Percentiles rank a stretch among this genome's conserved stretches.
These are phyloP conservation scores for Solanum dulcamara DNA, from an alignment of 257 asterid species.

Conservation along the genomic window DNA sequence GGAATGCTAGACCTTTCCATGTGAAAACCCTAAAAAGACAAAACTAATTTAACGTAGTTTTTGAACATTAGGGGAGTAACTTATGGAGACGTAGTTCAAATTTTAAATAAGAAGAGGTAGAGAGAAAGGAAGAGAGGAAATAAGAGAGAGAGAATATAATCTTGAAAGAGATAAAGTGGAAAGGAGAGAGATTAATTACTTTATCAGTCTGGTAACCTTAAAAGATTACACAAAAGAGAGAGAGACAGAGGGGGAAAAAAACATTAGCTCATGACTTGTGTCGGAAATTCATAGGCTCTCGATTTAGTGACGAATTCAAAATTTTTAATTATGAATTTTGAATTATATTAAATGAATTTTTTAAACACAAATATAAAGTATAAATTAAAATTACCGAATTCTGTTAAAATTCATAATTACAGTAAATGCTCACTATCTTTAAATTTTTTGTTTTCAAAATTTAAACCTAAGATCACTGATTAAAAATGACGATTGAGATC, in stretches of 20 bases:
- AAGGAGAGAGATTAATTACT: neutral
- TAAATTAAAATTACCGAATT: neutral
- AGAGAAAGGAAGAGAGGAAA: neutral
- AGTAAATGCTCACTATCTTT: neutral
- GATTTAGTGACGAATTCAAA: neutral
- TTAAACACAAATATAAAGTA: neutral
- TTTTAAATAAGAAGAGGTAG: neutral
- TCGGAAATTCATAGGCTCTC: neutral
- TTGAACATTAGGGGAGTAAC: neutral
- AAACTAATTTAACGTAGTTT: neutral
- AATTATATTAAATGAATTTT: neutral
- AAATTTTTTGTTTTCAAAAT: fast-evolving
- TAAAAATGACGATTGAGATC: neutral
- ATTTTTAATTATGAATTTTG: neutral
- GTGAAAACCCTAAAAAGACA: neutral
- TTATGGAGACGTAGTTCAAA: neutral
- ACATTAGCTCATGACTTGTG: neutral
- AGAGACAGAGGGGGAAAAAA: neutral
- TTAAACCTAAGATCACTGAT: neutral
- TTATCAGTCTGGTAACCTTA: neutral
- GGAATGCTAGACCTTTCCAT: neutral
- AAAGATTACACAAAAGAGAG: neutral
- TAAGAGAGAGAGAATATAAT: neutral
- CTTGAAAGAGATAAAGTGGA: slow-evolving; percentile 9
- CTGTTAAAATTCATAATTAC: neutral